Conservation (phyloP, 371 early-diverging fungal species). For the Gilbertella persicaria region DNA sequence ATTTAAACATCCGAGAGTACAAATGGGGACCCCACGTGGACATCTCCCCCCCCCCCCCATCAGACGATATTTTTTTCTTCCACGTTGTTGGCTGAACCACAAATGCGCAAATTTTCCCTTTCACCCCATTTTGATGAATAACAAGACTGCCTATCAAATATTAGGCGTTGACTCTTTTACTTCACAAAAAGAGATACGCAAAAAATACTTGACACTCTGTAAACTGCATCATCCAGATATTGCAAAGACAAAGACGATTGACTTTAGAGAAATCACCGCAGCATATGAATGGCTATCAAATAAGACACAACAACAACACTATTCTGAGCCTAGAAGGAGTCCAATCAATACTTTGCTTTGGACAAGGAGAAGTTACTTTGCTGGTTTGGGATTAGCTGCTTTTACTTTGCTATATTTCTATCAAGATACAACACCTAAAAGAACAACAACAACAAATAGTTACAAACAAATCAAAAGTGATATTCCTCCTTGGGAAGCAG, state of each 20-base stretch:
- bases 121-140: conserved; percentile 6
- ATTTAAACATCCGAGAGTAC: no score
- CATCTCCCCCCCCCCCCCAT: no score
- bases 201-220: conserved; percentile 32
- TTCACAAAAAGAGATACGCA: conserved; percentile 33
- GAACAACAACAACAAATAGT: background rate
- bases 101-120: no score
- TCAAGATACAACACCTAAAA: background rate
- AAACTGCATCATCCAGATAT: conserved; percentile 36
- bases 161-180: conserved; percentile 28
- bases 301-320: conserved; percentile 6
- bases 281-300: conserved; percentile 30
- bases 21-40: no score
- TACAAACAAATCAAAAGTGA: background rate
- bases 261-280: conserved; percentile 30
- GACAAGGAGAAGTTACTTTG: conserved; percentile 19
- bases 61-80: no score
- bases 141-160: conserved; percentile 30
- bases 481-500: no score
- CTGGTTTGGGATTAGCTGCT: conserved; percentile 14
- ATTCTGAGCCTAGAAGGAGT: background rate
- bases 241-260: conserved; percentile 1
- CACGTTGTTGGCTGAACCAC: no score
- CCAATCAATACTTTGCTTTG: conserved; percentile 20
- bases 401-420: conserved; percentile 10